Conservation (phyloP, 106 monocot species). For the Alisma plantagoaquatica region DNA sequence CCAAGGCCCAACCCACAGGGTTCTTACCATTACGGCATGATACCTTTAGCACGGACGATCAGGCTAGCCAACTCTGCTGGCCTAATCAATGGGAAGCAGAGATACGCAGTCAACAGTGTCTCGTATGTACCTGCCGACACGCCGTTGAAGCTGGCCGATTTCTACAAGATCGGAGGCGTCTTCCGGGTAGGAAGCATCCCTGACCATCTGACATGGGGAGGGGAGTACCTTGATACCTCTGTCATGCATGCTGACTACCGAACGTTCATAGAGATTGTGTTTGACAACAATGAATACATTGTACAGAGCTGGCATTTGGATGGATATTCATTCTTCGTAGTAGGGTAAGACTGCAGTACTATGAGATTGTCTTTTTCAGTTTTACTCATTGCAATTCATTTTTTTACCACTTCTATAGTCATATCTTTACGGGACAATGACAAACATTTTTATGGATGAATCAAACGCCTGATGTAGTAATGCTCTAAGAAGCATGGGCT, state of each 20-base stretch:
- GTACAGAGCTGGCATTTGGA: conserved; percentile 16
- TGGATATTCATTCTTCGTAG: conserved; percentile 14
- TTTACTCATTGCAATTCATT: no score
- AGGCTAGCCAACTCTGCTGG: conserved; percentile 9
- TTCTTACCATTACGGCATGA: conserved; percentile 17
- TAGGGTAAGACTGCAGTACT: conserved; percentile 17
- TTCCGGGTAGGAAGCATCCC: conserved; percentile 15
- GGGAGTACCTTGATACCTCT: conserved; percentile 10
- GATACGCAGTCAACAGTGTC: conserved; percentile 13
- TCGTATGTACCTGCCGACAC: conserved; percentile 12
- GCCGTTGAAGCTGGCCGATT: conserved; percentile 9
- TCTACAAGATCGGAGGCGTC: conserved; percentile 12
- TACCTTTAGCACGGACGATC: conserved; percentile 11
- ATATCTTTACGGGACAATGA: no score
- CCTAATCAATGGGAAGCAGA: conserved; percentile 12
- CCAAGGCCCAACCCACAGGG: conserved; percentile 21
- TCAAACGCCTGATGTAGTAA: no score
- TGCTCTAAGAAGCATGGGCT: no score
- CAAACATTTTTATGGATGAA: no score
- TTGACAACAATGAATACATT: conserved; percentile 12
- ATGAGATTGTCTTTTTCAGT: no score
- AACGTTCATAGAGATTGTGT: conserved; percentile 14
- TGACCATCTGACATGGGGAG: neutral
- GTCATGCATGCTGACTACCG: conserved; percentile 16
- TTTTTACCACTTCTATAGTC: no score